Evolutionary conservation across 192 early-diverging fungal genomes (phyloP), one percentile per base, ranked within the genome.

Genomic region (Jimgerdemannia flammicorona): DNA sequence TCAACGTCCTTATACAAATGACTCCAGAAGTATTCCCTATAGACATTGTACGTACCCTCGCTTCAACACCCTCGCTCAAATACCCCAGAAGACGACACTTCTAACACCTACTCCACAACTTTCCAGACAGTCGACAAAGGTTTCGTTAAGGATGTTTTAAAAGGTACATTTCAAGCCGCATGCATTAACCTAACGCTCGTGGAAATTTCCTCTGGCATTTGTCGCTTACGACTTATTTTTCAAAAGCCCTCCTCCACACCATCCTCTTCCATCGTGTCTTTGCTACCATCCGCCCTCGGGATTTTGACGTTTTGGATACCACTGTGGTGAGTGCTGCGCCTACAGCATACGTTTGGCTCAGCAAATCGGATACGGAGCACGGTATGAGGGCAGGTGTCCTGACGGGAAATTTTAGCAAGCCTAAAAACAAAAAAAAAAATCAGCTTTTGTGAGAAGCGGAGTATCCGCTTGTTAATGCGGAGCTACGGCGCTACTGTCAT

Each of bases 191-290:
- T 29, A 29, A 29, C 29, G 29, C 29, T 29, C 29, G 29, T 29
- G 29, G 29, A 29, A 29, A 29, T 29, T 29, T 29, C 29, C 29
- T 29, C 29, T 29, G 29, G 29, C 29, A 0, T 29, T 29, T 29
- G 29, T 29, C 29, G 29, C 29, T 29, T 29, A 29, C 29, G 29
- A 29, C 29, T 39, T n/a, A 64, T 10, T 44, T 18, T 4, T 44
- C 70, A 65, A 74, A 17, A 80, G 87, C 86, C 40, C 72, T 90
- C 18, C 72, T 90, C 4, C 89, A 90, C 71, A 84, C 89, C 3
- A 88, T 90, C 43, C 83, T 89, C 67, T 90, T 90, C 71, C 88
- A 90, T 84, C 74, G 89, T 40, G 74, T 89, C 19, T 81, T 89
- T 68, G 77, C 80, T 40, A 90, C 83, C 66, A 78, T 90, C 70